A percentile compares a stretch with the other conserved stretches of the same genome.
Evolutionary conservation across 2,329 filamentous ascomycete genomes (phyloP).

Genomic region (Monosporascus sp.): DNA sequence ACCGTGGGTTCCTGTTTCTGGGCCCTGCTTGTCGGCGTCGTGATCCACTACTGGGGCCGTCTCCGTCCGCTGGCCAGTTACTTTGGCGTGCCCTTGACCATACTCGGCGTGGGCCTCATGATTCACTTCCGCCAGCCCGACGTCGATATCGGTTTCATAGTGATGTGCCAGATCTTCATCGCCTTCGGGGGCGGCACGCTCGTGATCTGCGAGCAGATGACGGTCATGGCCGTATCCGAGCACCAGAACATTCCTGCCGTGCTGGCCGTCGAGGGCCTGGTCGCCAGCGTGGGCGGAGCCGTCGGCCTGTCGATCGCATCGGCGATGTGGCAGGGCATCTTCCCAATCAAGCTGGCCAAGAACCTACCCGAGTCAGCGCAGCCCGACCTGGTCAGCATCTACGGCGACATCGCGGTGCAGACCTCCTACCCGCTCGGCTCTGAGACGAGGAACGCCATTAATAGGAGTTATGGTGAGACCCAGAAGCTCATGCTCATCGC

Average conservation of each 20-base stretch:
- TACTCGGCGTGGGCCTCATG: conserved; percentile 50
- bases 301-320: conserved; percentile 54
- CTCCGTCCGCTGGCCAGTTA: conserved; percentile 42
- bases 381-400: conserved; percentile 40
- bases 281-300: conserved; percentile 53
- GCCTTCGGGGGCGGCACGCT: conserved; percentile 52
- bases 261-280: conserved; percentile 53
- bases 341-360: conserved; percentile 43
- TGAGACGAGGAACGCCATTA: conserved; percentile 45
- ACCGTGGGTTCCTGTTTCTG: conserved; percentile 38
- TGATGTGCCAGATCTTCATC: conserved; percentile 54
- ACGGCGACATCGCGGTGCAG: conserved; percentile 46
- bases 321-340: conserved; percentile 55
- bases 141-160: conserved; percentile 45
- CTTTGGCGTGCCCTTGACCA: conserved; percentile 36
- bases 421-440: conserved; percentile 45
- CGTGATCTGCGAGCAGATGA: conserved; percentile 54
- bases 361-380: conserved; percentile 41
- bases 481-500: conserved; percentile 40
- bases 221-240: conserved; percentile 52
- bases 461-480: conserved; percentile 47
- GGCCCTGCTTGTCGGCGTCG: conserved; percentile 38
- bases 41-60: conserved; percentile 39
- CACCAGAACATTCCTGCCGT: conserved; percentile 54
- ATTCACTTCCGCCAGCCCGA: conserved; percentile 50